Percentiles rank a stretch among this genome's conserved stretches.
These are phyloP conservation scores for Globisporangium megalacanthum DNA, from an alignment of 352 stramenopile genomes.

Conservation along the genomic window DNA sequence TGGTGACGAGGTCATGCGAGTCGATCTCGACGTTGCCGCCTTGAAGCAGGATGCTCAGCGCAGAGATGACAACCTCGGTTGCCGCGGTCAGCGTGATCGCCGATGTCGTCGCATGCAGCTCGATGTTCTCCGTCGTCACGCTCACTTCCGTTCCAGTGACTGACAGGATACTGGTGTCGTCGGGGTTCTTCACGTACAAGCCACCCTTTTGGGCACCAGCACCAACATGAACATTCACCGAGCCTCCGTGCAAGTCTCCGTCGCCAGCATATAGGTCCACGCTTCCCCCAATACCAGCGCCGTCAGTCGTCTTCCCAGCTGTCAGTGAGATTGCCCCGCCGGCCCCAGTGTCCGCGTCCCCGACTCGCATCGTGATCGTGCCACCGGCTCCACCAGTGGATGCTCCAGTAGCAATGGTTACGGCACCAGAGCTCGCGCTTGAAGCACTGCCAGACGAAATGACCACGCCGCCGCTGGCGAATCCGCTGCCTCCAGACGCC, in stretches of 20 bases:
- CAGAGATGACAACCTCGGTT: constrained; percentile 37
- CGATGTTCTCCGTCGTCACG: constrained; percentile 26
- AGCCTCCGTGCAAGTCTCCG: constrained; percentile 25
- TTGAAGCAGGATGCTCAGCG: constrained; percentile 32
- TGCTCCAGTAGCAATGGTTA: constrained; percentile 25
- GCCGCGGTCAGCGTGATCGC: constrained; percentile 32
- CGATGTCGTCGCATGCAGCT: constrained; percentile 34
- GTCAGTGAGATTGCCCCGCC: constrained; percentile 35
- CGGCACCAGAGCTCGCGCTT: constrained; percentile 27
- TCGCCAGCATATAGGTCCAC: constrained; percentile 36
- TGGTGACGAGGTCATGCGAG: constrained; percentile 37
- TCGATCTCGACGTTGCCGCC: constrained; percentile 42
- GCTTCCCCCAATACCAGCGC: constrained; percentile 26
- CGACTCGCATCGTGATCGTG: constrained; percentile 30
- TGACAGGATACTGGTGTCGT: constrained; percentile 21
- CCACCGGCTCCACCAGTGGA: constrained; percentile 30
- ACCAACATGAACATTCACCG: constrained; percentile 26
- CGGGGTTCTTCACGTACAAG: constrained; percentile 27
- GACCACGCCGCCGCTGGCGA: constrained; percentile 28
- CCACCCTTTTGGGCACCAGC: constrained; percentile 11
- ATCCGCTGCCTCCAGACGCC: constrained; percentile 18
- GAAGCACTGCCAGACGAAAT: constrained; percentile 28
- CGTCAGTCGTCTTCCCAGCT: constrained; percentile 32
- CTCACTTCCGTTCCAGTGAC: constrained; percentile 28
- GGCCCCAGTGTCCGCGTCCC: constrained; percentile 20